A percentile compares a stretch with the other conserved stretches of the same genome.
Evolutionary conservation across 768 basidiomycete genomes (phyloP).

Genomic region (Peribolospora baueri): DNA sequence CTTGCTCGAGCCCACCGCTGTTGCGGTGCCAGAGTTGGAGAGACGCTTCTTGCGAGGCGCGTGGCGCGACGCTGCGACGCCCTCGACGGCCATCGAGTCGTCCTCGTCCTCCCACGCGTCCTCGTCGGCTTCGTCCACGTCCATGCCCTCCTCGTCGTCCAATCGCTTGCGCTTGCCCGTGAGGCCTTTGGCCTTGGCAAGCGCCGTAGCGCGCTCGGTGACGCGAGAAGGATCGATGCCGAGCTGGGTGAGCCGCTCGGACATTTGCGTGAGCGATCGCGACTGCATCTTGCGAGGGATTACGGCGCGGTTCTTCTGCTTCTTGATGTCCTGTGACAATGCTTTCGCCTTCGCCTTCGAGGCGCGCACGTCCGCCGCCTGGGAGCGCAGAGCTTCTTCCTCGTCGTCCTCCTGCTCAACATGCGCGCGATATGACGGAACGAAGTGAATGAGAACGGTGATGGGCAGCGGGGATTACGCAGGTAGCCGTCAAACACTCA

Average conservation of each 20-base stretch:
- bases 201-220: conserved; percentile 58
- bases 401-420: conserved; percentile 29
- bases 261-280: conserved; percentile 46
- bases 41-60: conserved; percentile 8
- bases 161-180: conserved; percentile 8
- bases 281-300: conserved; percentile 40
- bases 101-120: background rate
- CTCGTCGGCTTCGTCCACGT: conserved; percentile 15
- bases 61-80: too few relatives aligned
- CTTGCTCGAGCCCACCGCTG: conserved; percentile 11
- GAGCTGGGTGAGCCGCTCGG: conserved; percentile 53
- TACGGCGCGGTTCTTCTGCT: conserved; percentile 67
- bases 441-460: background rate
- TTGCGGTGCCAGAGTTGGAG: background rate
- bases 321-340: conserved; percentile 23
- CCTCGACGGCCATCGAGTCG: background rate
- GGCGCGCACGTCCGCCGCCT: conserved; percentile 31
- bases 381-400: conserved; percentile 41
- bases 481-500: conserved; percentile 19
- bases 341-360: conserved; percentile 40
- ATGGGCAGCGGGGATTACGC: background rate
- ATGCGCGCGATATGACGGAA: background rate
- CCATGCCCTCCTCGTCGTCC: conserved; percentile 22
- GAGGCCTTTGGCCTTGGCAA: conserved; percentile 40
- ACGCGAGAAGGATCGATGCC: conserved; percentile 73